phyloP scores from a whole-genome alignment of 129 eudicot species.

The Chrysanthemum makinoi region DNA sequence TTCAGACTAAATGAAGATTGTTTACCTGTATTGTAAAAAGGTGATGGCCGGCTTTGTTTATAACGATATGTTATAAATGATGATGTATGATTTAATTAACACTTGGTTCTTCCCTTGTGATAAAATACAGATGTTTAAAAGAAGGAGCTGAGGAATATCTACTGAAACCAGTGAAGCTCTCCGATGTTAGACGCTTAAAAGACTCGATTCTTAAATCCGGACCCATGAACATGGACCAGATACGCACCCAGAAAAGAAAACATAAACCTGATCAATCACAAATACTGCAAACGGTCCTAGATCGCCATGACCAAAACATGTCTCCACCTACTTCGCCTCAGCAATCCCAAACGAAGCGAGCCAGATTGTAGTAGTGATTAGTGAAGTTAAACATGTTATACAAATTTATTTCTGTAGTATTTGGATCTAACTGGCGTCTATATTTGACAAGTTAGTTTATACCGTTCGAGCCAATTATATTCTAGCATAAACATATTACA shows the following conservation, averaged over 20 bases:
- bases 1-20: neutral
- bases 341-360: constrained; percentile 25
- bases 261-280: constrained; percentile 12
- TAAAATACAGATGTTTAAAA: constrained; percentile 56
- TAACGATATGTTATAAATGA: neutral
- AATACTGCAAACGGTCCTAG: neutral
- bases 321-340: constrained; percentile 23
- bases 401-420: constrained; percentile 3
- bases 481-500: neutral
- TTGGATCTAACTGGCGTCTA: constrained; percentile 5
- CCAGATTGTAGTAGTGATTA: constrained; percentile 25
- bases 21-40: no score
- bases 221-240: constrained; percentile 8
- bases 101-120: neutral
- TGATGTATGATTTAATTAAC: neutral
- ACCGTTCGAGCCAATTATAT: neutral
- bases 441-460: neutral
- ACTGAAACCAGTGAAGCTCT: constrained; percentile 79
- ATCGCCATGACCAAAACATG: constrained; percentile 15
- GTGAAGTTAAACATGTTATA: neutral
- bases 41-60: no score
- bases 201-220: constrained; percentile 47
- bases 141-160: constrained; percentile 90
- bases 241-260: constrained; percentile 27
- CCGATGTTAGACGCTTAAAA: constrained; percentile 70